phyloP scores from a whole-genome alignment of 371 early-diverging fungal species.

The Actinomucor elegans region DNA sequence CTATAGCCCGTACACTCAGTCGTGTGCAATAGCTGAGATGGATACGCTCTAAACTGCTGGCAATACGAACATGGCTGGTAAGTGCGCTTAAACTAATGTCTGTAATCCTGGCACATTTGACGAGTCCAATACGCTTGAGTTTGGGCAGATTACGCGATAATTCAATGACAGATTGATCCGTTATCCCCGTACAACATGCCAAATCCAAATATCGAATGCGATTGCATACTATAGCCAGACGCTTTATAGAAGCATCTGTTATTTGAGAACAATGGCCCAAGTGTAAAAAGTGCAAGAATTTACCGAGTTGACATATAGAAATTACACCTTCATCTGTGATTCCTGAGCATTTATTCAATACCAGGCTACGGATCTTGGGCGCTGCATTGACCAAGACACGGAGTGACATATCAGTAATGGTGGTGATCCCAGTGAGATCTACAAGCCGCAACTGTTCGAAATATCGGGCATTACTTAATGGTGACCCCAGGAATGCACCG shows the following conservation, averaged over 20 bases:
- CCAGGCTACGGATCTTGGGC: conserved; percentile 57
- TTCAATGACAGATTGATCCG: conserved; percentile 55
- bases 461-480: neutral
- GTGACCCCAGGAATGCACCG: conserved; percentile 34
- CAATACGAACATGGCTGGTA: conserved; percentile 42
- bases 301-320: conserved; percentile 52
- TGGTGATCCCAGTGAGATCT: conserved; percentile 52
- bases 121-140: conserved; percentile 61
- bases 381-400: conserved; percentile 48
- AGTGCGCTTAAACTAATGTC: conserved; percentile 55
- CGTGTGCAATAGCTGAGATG: conserved; percentile 61
- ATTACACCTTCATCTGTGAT: conserved; percentile 57
- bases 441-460: conserved; percentile 56
- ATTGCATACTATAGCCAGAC: conserved; percentile 52
- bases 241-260: conserved; percentile 54
- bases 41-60: conserved; percentile 57
- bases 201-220: conserved; percentile 66
- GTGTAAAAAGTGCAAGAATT: conserved; percentile 59
- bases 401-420: conserved; percentile 53
- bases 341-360: conserved; percentile 57
- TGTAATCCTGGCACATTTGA: conserved; percentile 61
- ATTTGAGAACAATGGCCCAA: conserved; percentile 59
- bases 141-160: conserved; percentile 53
- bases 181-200: conserved; percentile 58
- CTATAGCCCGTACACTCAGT: conserved; percentile 48